phyloP scores from a whole-genome alignment of 176 grass and related monocot genomes.

The Carex pumila region DNA sequence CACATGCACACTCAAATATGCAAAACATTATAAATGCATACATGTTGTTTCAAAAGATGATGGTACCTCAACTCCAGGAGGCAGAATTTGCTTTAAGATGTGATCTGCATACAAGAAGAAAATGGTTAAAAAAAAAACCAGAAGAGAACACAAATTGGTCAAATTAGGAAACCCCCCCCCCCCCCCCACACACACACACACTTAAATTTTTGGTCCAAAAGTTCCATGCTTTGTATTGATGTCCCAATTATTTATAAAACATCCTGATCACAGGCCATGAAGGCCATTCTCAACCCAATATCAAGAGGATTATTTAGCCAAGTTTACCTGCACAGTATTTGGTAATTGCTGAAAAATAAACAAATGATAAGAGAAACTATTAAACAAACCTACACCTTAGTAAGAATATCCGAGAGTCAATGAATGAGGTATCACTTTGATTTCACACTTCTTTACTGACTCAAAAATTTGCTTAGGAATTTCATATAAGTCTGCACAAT shows the following conservation, averaged over 20 bases:
- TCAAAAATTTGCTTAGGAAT: slow-evolving; percentile 45
- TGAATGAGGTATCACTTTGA: slow-evolving; percentile 59
- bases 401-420: slow-evolving; percentile 89
- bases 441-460: slow-evolving; percentile 65
- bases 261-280: background rate
- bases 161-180: background rate
- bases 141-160: background rate
- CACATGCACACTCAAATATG: background rate
- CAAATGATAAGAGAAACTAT: slow-evolving; percentile 12
- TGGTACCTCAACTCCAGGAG: slow-evolving; percentile 72
- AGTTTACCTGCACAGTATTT: background rate
- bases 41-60: slow-evolving; percentile 99
- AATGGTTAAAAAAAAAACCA: background rate
- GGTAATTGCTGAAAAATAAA: background rate
- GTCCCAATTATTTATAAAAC: background rate
- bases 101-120: slow-evolving; percentile 52
- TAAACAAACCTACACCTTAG: slow-evolving; percentile 69
- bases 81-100: slow-evolving; percentile 81
- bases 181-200: too few relatives aligned
- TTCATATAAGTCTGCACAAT: slow-evolving; percentile 62
- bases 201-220: background rate
- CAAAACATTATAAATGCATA: slow-evolving; percentile 39
- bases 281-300: background rate
- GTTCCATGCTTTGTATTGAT: background rate
- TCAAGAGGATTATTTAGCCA: background rate